Base-by-base conservation (phyloP, 176 grass and related monocot genomes). In the Otatea glauca region DNA sequence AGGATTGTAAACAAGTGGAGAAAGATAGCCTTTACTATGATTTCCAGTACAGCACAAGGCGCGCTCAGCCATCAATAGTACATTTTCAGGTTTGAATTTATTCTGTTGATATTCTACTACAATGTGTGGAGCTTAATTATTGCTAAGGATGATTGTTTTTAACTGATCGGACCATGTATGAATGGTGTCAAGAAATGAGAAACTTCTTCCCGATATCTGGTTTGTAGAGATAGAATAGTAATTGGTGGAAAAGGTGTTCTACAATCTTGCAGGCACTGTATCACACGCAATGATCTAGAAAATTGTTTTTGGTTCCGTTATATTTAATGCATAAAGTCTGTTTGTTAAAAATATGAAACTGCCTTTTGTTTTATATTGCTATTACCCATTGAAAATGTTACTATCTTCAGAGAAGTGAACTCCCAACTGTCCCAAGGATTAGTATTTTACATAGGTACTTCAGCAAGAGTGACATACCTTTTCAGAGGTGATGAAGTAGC, bases 1-100 rank as follows among this genome's bases (percentile, higher is more conserved):
- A 98, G 96, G 81, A 92, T 21, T 87, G 83, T 79, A 92, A 92
- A 73, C 42, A 92, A 88, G 91, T 96, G 73, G 62, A 92, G 21
- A 85, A 75, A 14, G 75, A 64, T 51, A 81, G 88, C 11, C 91
- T 72, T 42, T 96, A 90, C 83, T 98, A 92, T 82, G 88, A 96
- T 86, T 98, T 98, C 70, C 89, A 98, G 63, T 96, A 94, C 86
- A 95, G 93, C 78, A 88, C 93, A 77, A 93, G 91, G 93, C 44
- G 74, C 70, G 91, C 83, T 53, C 91, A 89, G 47, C 87, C 89
- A 44, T 92, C 88, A 74, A 94, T 98, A 47, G 70, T 92, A 55
- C 96, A 98, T 89, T 98, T 98, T 90, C 96, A 98, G 96, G 96
- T 96, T 77, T 58, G 39, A 68, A 68, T 84, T 44, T 81, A 10